Evolutionary conservation across 257 asterid genomes (phyloP), one percentile per base, ranked within the genome.

Genomic region (Haberlea rhodopensis): DNA sequence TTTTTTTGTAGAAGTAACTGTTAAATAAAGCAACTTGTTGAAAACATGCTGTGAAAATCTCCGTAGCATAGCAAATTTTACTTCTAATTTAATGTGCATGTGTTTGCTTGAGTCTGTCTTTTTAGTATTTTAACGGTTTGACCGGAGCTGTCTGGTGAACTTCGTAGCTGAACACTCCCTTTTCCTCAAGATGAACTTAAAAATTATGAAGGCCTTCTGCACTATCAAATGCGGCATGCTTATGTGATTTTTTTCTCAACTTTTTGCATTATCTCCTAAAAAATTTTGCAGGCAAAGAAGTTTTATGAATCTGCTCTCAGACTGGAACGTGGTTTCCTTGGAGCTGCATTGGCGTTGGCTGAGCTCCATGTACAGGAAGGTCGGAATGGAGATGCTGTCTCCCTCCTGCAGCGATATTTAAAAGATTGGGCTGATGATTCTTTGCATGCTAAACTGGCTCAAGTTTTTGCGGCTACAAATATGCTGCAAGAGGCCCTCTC

Each of bases 371-470:
- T 89, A 21, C 69, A 73, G 78, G 99, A 94, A 80, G 97, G 97
- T 65, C 89, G 99, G 73, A 90, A 83, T 63, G 95, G 82, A 59
- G 99, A 94, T 28, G 99, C 99, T 3, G 90, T 87, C 60, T 57
- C 91, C 71, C 95, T 89, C 55, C 91, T 92, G 48, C 91, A 89
- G 78, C 75, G 95, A 26, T 89, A 89, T 75, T 82, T 92, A 66
- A 89, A 84, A 71, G 97, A 85, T 73, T 89, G 96, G 96, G 99
- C 96, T 1, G 97, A 92, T 58, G 99, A 92, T 68, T 89, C 96
- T 46, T 74, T 92, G 71, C 99, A 92, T 63, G 95, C 87, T 57
- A 92, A 89, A 91, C 88, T 92, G 58, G 99, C 97, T 75, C 95
- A 92, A 78, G 97, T 89, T 8, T 89, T 87, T 82, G 88, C 97